A percentile compares a stretch with the other conserved stretches of the same genome.
These are phyloP conservation scores for Fusarium sororula DNA, from an alignment of 2,329 filamentous ascomycete genomes.

Conservation along the genomic window DNA sequence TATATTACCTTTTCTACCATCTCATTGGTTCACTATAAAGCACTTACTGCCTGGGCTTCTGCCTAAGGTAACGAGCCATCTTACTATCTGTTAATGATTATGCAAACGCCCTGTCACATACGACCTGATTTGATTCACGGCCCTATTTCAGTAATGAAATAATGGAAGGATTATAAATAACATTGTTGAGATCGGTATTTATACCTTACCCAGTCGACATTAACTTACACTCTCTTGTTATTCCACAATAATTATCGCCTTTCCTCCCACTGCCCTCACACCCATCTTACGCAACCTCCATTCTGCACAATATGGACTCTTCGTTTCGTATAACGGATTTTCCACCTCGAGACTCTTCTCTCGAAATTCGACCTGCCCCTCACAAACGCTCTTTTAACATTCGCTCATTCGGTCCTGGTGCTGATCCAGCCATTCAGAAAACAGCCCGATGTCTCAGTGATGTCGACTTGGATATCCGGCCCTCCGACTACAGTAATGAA, in stretches of 20 bases:
- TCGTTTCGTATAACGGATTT: background rate
- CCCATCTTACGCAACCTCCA: no score
- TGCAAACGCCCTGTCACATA: background rate
- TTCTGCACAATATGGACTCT: background rate
- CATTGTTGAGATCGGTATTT: background rate
- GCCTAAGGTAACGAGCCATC: conserved; percentile 2
- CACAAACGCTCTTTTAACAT: conserved; percentile 4
- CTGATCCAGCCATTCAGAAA: background rate
- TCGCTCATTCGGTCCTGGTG: conserved; percentile 17
- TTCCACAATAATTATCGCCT: background rate
- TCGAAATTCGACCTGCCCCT: conserved; percentile 2
- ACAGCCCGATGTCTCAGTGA: conserved; percentile 9
- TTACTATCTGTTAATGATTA: background rate
- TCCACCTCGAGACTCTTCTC: conserved; percentile 5
- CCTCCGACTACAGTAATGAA: conserved; percentile 12
- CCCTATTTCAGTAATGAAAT: background rate
- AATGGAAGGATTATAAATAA: background rate
- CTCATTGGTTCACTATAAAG: background rate
- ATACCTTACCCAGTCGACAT: background rate
- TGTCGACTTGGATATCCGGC: conserved; percentile 6
- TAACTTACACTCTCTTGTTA: background rate
- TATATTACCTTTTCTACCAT: background rate
- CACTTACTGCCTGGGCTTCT: conserved; percentile 9
- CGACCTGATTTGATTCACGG: background rate
- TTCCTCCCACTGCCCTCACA: background rate